Evolutionary conservation across 2,329 filamentous ascomycete species (phyloP).

Genomic region (Neobulgaria alba): DNA sequence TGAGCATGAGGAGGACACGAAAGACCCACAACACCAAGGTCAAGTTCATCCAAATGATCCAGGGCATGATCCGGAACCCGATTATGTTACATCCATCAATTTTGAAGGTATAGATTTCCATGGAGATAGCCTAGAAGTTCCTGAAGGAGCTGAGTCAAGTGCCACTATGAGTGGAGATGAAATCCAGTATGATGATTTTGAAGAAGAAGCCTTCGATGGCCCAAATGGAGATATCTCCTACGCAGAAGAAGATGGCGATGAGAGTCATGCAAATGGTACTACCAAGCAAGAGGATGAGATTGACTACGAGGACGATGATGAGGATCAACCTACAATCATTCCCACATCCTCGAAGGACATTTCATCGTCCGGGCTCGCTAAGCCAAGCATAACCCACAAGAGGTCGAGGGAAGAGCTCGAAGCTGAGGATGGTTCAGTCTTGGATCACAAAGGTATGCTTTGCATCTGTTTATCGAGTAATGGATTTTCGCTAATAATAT

Average conservation of each 20-base stretch:
- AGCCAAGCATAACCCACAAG: constrained; percentile 20
- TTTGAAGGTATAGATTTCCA: neutral
- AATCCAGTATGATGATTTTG: constrained; percentile 27
- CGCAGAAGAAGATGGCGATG: constrained; percentile 12
- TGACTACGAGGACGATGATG: constrained; percentile 24
- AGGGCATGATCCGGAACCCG: too few relatives aligned
- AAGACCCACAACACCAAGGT: too few relatives aligned
- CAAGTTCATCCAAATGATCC: too few relatives aligned
- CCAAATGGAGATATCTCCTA: constrained; percentile 21
- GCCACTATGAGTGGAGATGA: constrained; percentile 31
- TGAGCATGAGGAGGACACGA: too few relatives aligned
- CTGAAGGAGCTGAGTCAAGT: constrained; percentile 24
- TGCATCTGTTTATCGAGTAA: too few relatives aligned
- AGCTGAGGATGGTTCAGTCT: constrained; percentile 14
- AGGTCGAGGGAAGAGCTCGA: constrained; percentile 23
- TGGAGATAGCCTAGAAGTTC: neutral
- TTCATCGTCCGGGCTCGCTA: neutral
- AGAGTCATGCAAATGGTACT: constrained; percentile 9
- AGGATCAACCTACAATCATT: constrained; percentile 1
- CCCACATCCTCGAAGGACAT: neutral
- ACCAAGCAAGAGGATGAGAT: constrained; percentile 23
- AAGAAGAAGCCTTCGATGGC: constrained; percentile 30
- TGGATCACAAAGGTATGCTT: neutral
- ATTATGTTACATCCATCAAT: neutral
- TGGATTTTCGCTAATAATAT: too few relatives aligned